Evolutionary conservation across 169 alveolate species (phyloP), one percentile per base, ranked within the genome.

Genomic region (Cryptosporidium xiaoi): DNA sequence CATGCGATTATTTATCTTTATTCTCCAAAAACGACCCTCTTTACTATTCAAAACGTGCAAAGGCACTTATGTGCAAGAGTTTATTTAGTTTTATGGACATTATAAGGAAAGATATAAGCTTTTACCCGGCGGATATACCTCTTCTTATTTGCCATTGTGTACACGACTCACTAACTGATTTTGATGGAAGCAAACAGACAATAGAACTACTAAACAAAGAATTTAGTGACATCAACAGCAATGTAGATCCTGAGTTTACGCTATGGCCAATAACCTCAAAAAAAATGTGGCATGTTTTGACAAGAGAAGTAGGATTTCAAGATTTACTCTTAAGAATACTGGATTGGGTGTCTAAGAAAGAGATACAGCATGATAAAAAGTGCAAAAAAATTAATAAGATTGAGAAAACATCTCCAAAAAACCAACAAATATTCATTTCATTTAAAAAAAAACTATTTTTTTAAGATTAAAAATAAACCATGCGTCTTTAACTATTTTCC

Each of bases 181-280:
- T 77, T 56, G 77, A 77, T n/a, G 87, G 87, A 24, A 77, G 87
- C 40, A 62, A 62, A 48, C 53, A 29, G 12, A 77, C 77, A 16
- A 77, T 77, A 44, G 29, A 24, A 15, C 20, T 24, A 20, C n/a
- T 77, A 24, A 56, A 33, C 36, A 8, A 40, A 3, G 10, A 40
- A 40, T 40, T 40, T 40, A 8, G 48, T 6, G 48, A 40, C 48
- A 40, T 48, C n/a, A 34, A 33, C n/a, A 69, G 12, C 20, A 51
- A 60, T 1, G 7, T 13, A 34, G 15, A 10, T 16, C 40, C 87
- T 0, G 71, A 77, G 13, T 77, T 77, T 24, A 40, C 34, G 12
- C 20, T 77, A 56, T 77, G 87, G 87, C 87, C 87, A 16, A 77
- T 77, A 12, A 77, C 87, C 10, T 60, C 65, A 20, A 60, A 77